Base-by-base conservation (phyloP, 225 moss, liverwort and hornwort genomes). In the Ulota crispa region DNA sequence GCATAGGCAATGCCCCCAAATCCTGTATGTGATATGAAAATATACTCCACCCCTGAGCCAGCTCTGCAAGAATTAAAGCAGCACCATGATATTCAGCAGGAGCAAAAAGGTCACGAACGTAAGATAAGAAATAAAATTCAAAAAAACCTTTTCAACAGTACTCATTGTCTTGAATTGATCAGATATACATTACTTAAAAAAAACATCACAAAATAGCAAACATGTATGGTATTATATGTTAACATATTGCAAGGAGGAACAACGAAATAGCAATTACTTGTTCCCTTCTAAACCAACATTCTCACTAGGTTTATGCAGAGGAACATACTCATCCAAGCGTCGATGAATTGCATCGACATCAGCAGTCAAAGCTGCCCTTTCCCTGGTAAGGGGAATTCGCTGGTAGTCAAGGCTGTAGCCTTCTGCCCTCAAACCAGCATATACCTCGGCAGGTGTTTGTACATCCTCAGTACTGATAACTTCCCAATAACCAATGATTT, bases 1-100 rank as follows among this genome's bases (percentile, higher is more conserved):
- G 96, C 99, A 90, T 99, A 99, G 42, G 99, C 94, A 87, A 99
- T 92, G 50, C 96, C 99, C 70, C 99, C 99, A 86, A 96, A 92
- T 83, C 99, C 99, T 56, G 96, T 96, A 80, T 99, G 99, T 83
- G 96, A 99, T 86, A 99, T 86, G 77, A 93, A 99, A 84, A 92
- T 94, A 81, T 94, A 96, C 70, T 99, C 96, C 37, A 91, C 94
- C 56, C 89, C 88, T 80, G 84, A 89, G 71, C 90, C 93, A 83
- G 91, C 89, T 85, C 92, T 91, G 85, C 68, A 86, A 83, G 65
- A 80, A 77, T 23, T 47, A 74, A 70, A 55, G 52, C 47, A 77
- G n/a, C n/a, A 36, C 60, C 60, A 79, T 36, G 76, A 82, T 50
- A 64, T 31, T 68, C 12, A 9, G 42, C 69, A 80, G 62, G 15